phyloP scores from a whole-genome alignment of 2,329 filamentous ascomycete species.

The Fusarium papillatum region DNA sequence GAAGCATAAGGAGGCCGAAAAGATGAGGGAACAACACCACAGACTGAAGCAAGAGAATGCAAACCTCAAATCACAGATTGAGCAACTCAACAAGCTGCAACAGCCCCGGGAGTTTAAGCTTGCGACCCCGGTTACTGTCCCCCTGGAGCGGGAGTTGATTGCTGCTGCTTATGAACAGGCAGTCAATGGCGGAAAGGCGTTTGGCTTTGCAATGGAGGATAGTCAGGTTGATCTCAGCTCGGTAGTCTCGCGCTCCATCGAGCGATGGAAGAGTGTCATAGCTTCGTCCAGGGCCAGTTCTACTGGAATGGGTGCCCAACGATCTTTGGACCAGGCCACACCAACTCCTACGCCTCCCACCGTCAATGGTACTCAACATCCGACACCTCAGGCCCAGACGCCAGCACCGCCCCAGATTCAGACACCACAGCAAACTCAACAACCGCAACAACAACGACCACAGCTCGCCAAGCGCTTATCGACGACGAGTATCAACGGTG shows the following conservation, averaged over 20 bases:
- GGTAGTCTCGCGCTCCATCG: constrained; percentile 67
- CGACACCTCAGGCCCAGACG: constrained; percentile 36
- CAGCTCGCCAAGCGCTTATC: constrained; percentile 47
- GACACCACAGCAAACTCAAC: constrained; percentile 11
- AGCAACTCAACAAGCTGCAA: constrained; percentile 70
- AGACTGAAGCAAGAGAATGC: constrained; percentile 68
- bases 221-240: constrained; percentile 65
- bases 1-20: constrained; percentile 68
- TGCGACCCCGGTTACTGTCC: constrained; percentile 64
- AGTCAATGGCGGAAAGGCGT: constrained; percentile 52
- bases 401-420: constrained; percentile 34
- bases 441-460: constrained; percentile 22
- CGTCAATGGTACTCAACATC: constrained; percentile 35
- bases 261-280: constrained; percentile 73
- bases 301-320: constrained; percentile 65
- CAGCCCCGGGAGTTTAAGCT: constrained; percentile 72
- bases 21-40: constrained; percentile 64
- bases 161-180: constrained; percentile 61
- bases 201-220: constrained; percentile 65
- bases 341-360: constrained; percentile 35
- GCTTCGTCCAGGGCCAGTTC: constrained; percentile 60
- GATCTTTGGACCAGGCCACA: constrained; percentile 57
- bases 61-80: constrained; percentile 70
- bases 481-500: constrained; percentile 51
- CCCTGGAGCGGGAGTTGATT: constrained; percentile 64